Evolutionary conservation across 177 flowering plant species (phyloP).

Genomic region (Tripterygium wilfordii): DNA sequence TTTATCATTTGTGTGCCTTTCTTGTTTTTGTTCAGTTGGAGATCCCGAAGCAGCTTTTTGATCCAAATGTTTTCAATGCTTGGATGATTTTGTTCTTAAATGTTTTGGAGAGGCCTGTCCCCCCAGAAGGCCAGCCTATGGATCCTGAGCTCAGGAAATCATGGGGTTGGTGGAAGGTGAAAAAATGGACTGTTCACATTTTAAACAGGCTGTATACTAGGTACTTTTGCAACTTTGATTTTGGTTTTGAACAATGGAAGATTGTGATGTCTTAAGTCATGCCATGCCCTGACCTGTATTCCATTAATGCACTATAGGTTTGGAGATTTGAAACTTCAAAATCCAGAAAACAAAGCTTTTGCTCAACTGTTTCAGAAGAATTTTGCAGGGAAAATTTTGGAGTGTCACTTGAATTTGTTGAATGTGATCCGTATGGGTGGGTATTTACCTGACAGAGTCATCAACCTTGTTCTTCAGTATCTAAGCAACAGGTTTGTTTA

Average conservation of each 20-base stretch:
- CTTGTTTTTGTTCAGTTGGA: conserved; percentile 96
- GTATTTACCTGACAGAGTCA: conserved; percentile 95
- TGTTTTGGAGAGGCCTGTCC: conserved; percentile 93
- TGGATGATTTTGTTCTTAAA: conserved; percentile 94
- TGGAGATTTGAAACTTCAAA: conserved; percentile 90
- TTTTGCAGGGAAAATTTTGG: conserved; percentile 91
- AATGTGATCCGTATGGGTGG: conserved; percentile 87
- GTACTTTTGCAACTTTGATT: too few relatives aligned
- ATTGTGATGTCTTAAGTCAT: too few relatives aligned
- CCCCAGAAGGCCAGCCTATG: conserved; percentile 86
- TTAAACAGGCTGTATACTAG: conserved; percentile 89
- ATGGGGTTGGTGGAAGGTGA: conserved; percentile 99
- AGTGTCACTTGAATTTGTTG: conserved; percentile 82
- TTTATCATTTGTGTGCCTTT: too few relatives aligned
- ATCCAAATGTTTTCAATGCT: conserved; percentile 83
- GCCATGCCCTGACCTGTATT: too few relatives aligned
- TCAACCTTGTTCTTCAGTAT: conserved; percentile 89
- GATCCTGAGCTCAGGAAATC: conserved; percentile 92
- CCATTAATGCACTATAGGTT: conserved; percentile 47
- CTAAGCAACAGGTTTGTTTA: conserved; percentile 79
- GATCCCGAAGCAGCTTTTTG: conserved; percentile 89
- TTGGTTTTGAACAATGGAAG: too few relatives aligned
- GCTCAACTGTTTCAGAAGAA: conserved; percentile 93
- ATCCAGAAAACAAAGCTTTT: conserved; percentile 90
- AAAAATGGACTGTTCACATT: conserved; percentile 98